A percentile compares a stretch with the other conserved stretches of the same genome.
These are phyloP conservation scores for Cercospora berteroae DNA, from an alignment of 2,329 filamentous ascomycete species.

Conservation along the genomic window DNA sequence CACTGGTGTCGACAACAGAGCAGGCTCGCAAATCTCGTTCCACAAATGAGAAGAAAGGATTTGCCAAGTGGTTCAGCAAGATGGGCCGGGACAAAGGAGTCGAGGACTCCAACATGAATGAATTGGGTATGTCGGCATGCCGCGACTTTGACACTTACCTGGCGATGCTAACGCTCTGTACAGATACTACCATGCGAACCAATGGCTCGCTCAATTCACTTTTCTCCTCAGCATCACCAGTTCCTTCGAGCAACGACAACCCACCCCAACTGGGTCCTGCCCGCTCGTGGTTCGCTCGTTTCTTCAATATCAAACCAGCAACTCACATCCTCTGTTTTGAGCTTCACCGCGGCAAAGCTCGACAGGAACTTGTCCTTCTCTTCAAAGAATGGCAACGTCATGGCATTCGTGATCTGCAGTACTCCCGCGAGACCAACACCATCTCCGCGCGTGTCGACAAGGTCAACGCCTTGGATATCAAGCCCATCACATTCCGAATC, in stretches of 20 bases:
- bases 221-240: conserved; percentile 37
- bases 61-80: conserved; percentile 55
- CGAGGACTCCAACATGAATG: conserved; percentile 19
- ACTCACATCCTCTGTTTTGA: conserved; percentile 72
- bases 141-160: too few relatives aligned
- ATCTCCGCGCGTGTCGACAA: conserved; percentile 75
- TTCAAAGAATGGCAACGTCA: conserved; percentile 73
- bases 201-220: conserved; percentile 33
- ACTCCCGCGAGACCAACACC: conserved; percentile 75
- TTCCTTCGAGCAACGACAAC: conserved; percentile 51
- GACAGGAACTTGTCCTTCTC: conserved; percentile 72
- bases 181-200: conserved; percentile 29
- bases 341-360: conserved; percentile 67
- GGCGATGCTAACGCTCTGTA: neutral
- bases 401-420: conserved; percentile 75
- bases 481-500: conserved; percentile 81
- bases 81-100: conserved; percentile 41
- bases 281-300: conserved; percentile 83
- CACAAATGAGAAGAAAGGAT: conserved; percentile 44
- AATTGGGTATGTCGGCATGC: conserved; percentile 22
- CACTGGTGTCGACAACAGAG: conserved; percentile 44
- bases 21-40: conserved; percentile 43
- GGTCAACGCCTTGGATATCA: conserved; percentile 76
- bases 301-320: conserved; percentile 86
- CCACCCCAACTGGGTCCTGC: conserved; percentile 40